A percentile compares a stretch with the other conserved stretches of the same genome.
Conservation (phyloP, 2,329 filamentous ascomycete genomes). For the Diaporthe vexans region DNA sequence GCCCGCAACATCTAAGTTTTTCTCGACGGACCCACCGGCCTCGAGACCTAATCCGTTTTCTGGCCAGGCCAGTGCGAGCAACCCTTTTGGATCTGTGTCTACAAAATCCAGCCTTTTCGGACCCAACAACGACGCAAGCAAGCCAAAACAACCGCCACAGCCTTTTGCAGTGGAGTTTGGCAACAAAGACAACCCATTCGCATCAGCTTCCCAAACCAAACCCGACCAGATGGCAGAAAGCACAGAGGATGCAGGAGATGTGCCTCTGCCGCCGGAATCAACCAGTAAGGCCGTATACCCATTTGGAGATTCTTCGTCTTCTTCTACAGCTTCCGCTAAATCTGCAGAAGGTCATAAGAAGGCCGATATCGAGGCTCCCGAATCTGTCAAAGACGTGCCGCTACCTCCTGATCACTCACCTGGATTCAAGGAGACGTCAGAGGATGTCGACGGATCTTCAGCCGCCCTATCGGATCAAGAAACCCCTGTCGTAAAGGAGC, state of each 20-base stretch:
- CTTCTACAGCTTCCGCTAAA: conserved; percentile 60
- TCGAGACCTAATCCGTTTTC: conserved; percentile 38
- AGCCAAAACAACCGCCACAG: conserved; percentile 43
- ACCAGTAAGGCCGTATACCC: conserved; percentile 67
- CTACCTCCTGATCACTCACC: conserved; percentile 53
- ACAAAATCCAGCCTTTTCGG: conserved; percentile 42
- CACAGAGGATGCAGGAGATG: conserved; percentile 47
- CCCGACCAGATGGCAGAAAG: conserved; percentile 52
- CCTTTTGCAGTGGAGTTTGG: conserved; percentile 34
- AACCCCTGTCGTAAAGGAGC: conserved; percentile 42
- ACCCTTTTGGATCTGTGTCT: conserved; percentile 41
- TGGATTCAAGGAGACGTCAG: conserved; percentile 49
- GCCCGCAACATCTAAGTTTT: conserved; percentile 57
- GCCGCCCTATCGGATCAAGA: conserved; percentile 32
- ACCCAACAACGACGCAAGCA: conserved; percentile 41
- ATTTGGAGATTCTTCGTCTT: conserved; percentile 66
- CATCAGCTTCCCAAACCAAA: conserved; percentile 15
- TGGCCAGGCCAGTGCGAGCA: conserved; percentile 40
- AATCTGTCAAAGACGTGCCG: conserved; percentile 46
- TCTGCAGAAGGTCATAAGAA: conserved; percentile 49
- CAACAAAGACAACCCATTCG: conserved; percentile 23
- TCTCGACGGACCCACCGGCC: conserved; percentile 35
- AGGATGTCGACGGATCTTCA: conserved; percentile 26
- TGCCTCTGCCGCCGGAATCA: conserved; percentile 67
- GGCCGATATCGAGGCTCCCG: conserved; percentile 37